Evolutionary conservation across 495 filamentous ascomycete species (phyloP).

Genomic region (Neurospora sp.): DNA sequence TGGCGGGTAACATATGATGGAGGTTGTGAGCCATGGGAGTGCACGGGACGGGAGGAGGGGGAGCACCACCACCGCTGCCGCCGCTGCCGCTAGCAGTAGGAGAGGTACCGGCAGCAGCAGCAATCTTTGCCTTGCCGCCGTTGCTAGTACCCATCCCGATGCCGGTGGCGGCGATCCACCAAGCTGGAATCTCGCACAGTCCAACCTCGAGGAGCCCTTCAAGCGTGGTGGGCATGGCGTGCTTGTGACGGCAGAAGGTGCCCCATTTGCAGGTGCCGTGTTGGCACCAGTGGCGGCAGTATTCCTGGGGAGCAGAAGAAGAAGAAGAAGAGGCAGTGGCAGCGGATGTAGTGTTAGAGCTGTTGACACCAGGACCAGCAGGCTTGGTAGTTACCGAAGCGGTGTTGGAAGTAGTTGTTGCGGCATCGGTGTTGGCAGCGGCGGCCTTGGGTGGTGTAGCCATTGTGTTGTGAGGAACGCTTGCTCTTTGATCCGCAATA

Average conservation of each 20-base stretch:
- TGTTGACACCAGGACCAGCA: background rate
- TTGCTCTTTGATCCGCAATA: slow-evolving; percentile 1
- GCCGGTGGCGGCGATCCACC: slow-evolving; percentile 17
- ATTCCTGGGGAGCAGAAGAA: slow-evolving; percentile 4
- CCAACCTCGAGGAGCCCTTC: slow-evolving; percentile 28
- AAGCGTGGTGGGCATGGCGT: slow-evolving; percentile 30
- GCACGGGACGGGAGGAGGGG: background rate
- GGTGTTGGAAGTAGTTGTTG: background rate
- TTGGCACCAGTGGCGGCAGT: slow-evolving; percentile 37
- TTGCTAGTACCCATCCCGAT: background rate
- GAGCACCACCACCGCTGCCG: background rate
- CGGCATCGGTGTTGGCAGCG: background rate
- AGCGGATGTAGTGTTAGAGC: background rate
- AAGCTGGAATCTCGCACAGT: slow-evolving; percentile 23
- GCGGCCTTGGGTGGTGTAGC: background rate
- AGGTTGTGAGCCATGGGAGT: background rate
- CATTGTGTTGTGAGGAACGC: background rate
- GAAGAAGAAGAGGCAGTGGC: background rate
- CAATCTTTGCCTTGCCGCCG: no score
- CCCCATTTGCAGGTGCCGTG: slow-evolving; percentile 36
- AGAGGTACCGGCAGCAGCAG: background rate
- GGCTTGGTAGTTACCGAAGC: background rate
- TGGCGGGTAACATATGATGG: background rate
- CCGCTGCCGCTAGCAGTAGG: background rate
- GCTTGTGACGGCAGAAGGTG: slow-evolving; percentile 28